Evolutionary conservation across 495 filamentous ascomycete species (phyloP), one percentile per base, ranked within the genome.

Genomic region (Hyphodiscus hymeniophilus): DNA sequence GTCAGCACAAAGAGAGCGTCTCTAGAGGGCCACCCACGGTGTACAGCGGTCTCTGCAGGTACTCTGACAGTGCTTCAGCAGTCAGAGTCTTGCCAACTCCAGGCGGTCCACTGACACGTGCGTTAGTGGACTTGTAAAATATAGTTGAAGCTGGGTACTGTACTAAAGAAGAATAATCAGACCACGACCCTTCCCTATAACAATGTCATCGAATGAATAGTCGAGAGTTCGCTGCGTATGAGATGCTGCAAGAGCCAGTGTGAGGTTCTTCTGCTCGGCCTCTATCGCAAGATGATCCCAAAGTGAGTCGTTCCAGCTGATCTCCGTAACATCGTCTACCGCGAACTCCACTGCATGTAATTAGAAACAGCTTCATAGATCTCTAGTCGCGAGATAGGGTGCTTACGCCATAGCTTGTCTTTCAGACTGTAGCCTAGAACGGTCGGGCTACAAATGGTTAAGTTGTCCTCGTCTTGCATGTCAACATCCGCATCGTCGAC

Each of bases 231-330:
- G 24, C 17, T 50, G 47, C 40, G 58, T 36, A 42, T 55, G 51
- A 51, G 56, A 52, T 55, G 55, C 52, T 32, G 50, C 51, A 21
- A 64, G 38, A 35, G 48, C 59, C 28, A 56, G 51, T 51, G 59
- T 58, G 30, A 60, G 20, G 15, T 54, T 59, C 55, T 62, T 62
- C 36, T 35, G 61, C 54, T 62, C 42, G 26, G 47, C 6, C 22
- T 49, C 15, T 42, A 49, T 49, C 23, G 38, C 28, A 49, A 49
- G 47, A 42, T 49, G 33, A 50, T 50, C 26, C 28, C n/a, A 44
- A 50, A 50, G 48, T 87, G 83, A 5, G 22, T 75, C 72, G 58
- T 87, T 81, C 75, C 77, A 88, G 38, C 77, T 69, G 49, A 89
- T 87, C 7, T 85, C 76, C 20, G 69, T 70, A 57, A 89, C 74